Evolutionary conservation across 2,329 filamentous ascomycete genomes (phyloP), one percentile per base, ranked within the genome.

Genomic region (Pseudofabraea citricarpa): DNA sequence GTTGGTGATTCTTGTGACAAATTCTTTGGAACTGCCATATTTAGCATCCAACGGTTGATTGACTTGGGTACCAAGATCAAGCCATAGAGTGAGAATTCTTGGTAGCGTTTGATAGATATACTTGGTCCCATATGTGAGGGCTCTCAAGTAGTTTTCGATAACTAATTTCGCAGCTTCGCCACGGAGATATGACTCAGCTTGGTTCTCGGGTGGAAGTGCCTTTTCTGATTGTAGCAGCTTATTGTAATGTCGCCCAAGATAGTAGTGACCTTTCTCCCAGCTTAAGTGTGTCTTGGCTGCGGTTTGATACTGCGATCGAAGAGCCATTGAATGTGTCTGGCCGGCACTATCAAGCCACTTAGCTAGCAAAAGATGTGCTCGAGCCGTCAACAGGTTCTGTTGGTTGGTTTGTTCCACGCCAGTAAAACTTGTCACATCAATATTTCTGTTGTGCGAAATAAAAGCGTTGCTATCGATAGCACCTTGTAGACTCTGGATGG

Each of bases 201-300:
- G 90, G 50, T 90, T 90, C 21, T 84, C 79, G 15, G 79, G 72
- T 27, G 85, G 82, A 41, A 95, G 77, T 2, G 77, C 71, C 63
- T 89, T 90, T 62, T 97, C 90, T 0, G 89, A 87, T 56, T 97
- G 91, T 3, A 96, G 71, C 4, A 97, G 77, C 64, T 96, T 98
- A 63, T 95, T 94, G 74, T 98, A 98, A 65, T 97, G 90, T 36
- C 91, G 89, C 5, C 93, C 93, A 8, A 99, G 77, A 62, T 96
- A 95, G 63, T 97, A 98, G 61, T 97, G 91, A 0, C 89, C 90
- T 64, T 96, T 97, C 61, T 98, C 93, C 90, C 91, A 98, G 40
- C 80, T 80, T 5, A 72, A 68, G 55, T 73, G 71, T 1, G 79
- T 81, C 59, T 77, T 82, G n/a, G 86, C 79, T 1, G 90, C 90